phyloP scores from a whole-genome alignment of 768 basidiomycete species.

The Pholiota conissans region DNA sequence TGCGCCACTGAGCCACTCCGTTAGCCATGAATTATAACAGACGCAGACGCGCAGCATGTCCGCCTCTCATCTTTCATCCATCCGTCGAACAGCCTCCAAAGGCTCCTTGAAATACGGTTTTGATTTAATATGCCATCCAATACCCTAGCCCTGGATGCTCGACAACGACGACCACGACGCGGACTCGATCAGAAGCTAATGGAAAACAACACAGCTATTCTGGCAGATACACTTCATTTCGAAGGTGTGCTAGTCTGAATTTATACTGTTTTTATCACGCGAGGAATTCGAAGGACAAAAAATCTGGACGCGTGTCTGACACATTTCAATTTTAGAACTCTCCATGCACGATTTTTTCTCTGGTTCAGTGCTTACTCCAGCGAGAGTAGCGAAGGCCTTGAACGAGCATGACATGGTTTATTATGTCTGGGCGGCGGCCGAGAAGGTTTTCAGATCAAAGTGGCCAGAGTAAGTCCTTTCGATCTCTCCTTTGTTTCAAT shows the following conservation, averaged over 20 bases:
- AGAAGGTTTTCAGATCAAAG: constrained; percentile 24
- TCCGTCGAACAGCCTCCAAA: background rate
- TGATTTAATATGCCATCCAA: background rate
- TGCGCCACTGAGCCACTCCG: background rate
- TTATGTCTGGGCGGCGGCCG: constrained; percentile 31
- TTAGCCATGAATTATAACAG: background rate
- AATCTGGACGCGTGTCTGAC: background rate
- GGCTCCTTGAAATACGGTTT: background rate
- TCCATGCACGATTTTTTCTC: constrained; percentile 21
- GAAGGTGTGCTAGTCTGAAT: constrained; percentile 34
- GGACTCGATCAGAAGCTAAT: constrained; percentile 12
- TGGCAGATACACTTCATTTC: constrained; percentile 44
- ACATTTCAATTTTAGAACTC: constrained; percentile 16
- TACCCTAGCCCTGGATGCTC: background rate
- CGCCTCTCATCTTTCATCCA: background rate
- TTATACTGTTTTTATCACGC: background rate
- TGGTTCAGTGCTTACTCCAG: constrained; percentile 28
- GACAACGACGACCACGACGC: background rate
- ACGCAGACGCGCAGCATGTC: background rate
- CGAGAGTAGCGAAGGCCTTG: constrained; percentile 18
- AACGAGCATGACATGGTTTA: constrained; percentile 22
- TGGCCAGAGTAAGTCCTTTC: constrained; percentile 8
- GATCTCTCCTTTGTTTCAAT: background rate
- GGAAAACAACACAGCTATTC: constrained; percentile 30
- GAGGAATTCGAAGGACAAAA: background rate